Conservation (phyloP, 2,329 filamentous ascomycete genomes). For the Capronia epimyces region DNA sequence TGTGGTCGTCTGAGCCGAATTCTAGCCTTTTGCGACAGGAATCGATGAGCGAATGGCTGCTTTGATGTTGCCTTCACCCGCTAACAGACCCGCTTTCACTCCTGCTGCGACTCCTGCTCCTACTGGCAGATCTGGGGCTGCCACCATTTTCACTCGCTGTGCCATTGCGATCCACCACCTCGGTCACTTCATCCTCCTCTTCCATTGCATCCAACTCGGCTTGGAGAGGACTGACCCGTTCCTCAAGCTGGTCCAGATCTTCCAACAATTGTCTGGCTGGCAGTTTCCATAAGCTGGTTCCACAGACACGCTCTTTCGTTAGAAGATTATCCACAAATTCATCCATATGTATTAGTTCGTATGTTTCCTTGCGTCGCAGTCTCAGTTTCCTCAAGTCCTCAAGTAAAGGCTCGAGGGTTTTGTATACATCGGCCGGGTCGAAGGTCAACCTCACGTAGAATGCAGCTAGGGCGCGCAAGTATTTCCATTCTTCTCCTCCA, state of each 20-base stretch:
- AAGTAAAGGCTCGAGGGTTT: constrained; percentile 72
- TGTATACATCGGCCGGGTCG: constrained; percentile 73
- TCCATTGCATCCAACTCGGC: constrained; percentile 53
- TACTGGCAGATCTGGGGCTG: constrained; percentile 13
- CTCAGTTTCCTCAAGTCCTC: constrained; percentile 79
- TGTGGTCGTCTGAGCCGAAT: constrained; percentile 3
- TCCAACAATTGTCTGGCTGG: constrained; percentile 75
- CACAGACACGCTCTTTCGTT: constrained; percentile 82
- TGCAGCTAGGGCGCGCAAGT: constrained; percentile 78
- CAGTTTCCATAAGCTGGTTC: constrained; percentile 87
- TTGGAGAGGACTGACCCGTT: constrained; percentile 74
- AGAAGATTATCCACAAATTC: constrained; percentile 91
- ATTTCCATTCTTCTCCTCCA: constrained; percentile 74
- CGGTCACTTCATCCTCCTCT: constrained; percentile 16
- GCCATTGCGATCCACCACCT: constrained; percentile 17
- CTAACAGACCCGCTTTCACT: constrained; percentile 21
- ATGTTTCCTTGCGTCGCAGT: constrained; percentile 67
- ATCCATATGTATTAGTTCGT: constrained; percentile 74
- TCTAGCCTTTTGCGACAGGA: neutral
- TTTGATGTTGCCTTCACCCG: constrained; percentile 12
- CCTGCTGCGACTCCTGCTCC: constrained; percentile 13
- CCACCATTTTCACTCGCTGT: constrained; percentile 20
- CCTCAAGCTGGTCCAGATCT: constrained; percentile 81
- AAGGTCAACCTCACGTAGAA: constrained; percentile 93
- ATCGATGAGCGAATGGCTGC: neutral